Evolutionary conservation across 225 moss, liverwort and hornwort species (phyloP).

Genomic region (Thuidium tamariscinum): DNA sequence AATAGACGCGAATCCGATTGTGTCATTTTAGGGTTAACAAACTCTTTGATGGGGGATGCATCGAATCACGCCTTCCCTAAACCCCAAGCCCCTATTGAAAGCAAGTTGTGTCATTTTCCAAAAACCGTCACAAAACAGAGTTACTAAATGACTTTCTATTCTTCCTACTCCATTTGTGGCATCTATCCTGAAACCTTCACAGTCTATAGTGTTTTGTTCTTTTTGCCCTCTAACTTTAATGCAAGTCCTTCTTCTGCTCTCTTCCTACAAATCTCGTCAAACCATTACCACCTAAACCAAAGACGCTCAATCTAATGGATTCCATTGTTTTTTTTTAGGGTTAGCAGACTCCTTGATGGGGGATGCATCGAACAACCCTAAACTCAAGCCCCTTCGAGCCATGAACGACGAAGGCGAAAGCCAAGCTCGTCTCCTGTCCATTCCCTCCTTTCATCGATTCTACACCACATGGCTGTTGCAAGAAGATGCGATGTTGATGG

Average conservation of each 20-base stretch:
- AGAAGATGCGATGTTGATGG: slow-evolving; percentile 20
- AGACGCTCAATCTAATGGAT: neutral
- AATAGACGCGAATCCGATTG: neutral
- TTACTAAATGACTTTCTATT: neutral
- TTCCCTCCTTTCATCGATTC: slow-evolving; percentile 31
- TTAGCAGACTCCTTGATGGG: slow-evolving; percentile 1
- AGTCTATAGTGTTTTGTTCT: neutral
- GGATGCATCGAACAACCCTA: neutral
- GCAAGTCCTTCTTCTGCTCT: neutral
- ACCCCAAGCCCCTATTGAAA: neutral
- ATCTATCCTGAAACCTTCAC: neutral
- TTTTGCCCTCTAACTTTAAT: neutral
- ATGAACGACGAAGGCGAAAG: slow-evolving; percentile 20
- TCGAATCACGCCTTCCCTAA: neutral
- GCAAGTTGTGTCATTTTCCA: neutral
- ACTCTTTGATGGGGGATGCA: neutral
- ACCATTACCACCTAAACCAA: neutral
- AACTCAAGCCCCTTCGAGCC: neutral
- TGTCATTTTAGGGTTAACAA: neutral
- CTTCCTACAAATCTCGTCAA: neutral
- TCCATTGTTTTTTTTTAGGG: no score
- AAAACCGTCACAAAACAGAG: neutral
- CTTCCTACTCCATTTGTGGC: neutral
- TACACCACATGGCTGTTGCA: slow-evolving; percentile 40
- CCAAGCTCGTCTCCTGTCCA: slow-evolving; percentile 14